Conservation (phyloP, 805 yeast species). For the Lachancea quebecensis region DNA sequence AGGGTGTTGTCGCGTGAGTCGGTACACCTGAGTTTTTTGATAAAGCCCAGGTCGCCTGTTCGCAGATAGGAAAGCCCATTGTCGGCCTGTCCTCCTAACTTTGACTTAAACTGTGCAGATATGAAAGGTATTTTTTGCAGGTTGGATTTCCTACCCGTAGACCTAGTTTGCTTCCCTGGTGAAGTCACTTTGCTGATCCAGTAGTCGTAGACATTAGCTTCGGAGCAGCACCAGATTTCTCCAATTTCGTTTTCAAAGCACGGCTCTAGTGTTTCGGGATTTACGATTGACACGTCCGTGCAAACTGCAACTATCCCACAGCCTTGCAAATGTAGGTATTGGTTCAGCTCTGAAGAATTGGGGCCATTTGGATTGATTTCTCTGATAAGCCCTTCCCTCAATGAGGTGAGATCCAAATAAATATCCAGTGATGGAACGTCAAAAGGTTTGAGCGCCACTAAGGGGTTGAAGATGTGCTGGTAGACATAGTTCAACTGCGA, state of each 20-base stretch:
- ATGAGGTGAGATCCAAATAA: slow-evolving; percentile 78
- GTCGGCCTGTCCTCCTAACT: slow-evolving; percentile 54
- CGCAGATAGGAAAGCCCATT: slow-evolving; percentile 61
- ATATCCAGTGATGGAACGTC: slow-evolving; percentile 82
- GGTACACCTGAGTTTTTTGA: slow-evolving; percentile 60
- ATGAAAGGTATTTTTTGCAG: slow-evolving; percentile 47
- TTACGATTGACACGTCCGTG: slow-evolving; percentile 88
- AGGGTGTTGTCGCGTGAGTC: slow-evolving; percentile 34
- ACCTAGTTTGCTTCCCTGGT: background rate
- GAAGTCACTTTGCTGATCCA: slow-evolving; percentile 36
- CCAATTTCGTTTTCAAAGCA: slow-evolving; percentile 92
- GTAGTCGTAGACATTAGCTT: slow-evolving; percentile 64
- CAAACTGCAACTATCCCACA: slow-evolving; percentile 95
- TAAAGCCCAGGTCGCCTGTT: slow-evolving; percentile 92
- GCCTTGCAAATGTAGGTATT: slow-evolving; percentile 74
- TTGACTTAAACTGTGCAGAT: slow-evolving; percentile 53
- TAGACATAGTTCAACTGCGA: slow-evolving; percentile 72
- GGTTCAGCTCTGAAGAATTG: slow-evolving; percentile 7
- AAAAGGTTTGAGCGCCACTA: slow-evolving; percentile 71
- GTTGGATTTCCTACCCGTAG: background rate
- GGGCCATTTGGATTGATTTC: slow-evolving; percentile 53
- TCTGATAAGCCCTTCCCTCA: slow-evolving; percentile 82
- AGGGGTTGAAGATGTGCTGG: slow-evolving; percentile 72
- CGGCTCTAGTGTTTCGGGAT: slow-evolving; percentile 77
- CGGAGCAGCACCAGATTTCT: slow-evolving; percentile 94